Base-by-base conservation (phyloP, 2,329 filamentous ascomycete species). In the Nothophaeocryptopus gaeumannii region DNA sequence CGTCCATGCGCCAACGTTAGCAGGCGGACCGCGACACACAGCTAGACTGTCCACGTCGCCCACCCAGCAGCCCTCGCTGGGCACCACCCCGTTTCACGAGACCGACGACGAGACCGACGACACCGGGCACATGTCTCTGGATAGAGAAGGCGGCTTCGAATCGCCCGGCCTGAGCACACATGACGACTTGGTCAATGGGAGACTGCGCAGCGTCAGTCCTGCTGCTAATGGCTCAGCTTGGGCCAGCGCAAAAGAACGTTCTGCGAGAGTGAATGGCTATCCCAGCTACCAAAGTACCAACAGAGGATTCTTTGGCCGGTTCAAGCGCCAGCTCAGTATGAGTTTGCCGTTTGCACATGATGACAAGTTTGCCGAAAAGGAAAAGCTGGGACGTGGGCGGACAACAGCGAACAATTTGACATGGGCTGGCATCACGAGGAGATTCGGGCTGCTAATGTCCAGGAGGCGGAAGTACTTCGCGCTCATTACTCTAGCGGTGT, bases 71-170 rank as follows among this genome's bases (percentile, higher is more conserved):
- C 41, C 42, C 39, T 44, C 50, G 38, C 49, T 55, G 52, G 41
- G 49, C 51, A 54, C 54, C 30, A 55, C 58, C 34, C 45, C 56
- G 32, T 58, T 59, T 16, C 33, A 51, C 50, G 62, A 64, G 49
- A 26, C 20, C 20, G 58, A 58, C 39, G 50, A 58, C 51, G 56
- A 58, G 41, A 45, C 46, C 42, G 50, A 54, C 38, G 16, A 39
- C 34, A 45, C 34, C 7, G 40, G 30, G 39, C 58, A 56, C 52
- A 96, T 96, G 91, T 88, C 88, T 60, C 74, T 92, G 56, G 93
- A 90, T 60, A 84, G 89, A 72, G 86, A 87, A 63, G 89, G 89
- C 66, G 90, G 90, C 62, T 96, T 92, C 91, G 72, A 89, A 87
- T 48, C 88, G 85, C 57, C 78, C 89, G 66, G 88, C 51, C 78